phyloP scores from a whole-genome alignment of 2,329 filamentous ascomycete genomes.

The Aspergillus sp. region DNA sequence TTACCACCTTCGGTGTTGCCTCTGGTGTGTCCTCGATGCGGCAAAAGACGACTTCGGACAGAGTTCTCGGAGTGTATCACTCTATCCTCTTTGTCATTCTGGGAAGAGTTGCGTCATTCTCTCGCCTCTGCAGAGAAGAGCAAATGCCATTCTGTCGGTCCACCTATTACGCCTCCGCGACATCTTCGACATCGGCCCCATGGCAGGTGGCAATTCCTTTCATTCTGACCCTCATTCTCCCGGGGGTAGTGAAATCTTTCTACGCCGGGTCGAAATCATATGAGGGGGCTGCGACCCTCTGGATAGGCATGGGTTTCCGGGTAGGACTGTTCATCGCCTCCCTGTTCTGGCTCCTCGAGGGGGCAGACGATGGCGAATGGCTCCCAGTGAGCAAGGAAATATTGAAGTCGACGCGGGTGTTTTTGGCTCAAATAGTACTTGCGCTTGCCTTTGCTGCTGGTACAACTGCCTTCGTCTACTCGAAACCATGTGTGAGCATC shows the following conservation, averaged over 20 bases:
- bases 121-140: slow-evolving; percentile 91
- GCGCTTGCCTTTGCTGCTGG: slow-evolving; percentile 80
- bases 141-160: slow-evolving; percentile 97
- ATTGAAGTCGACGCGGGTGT: slow-evolving; percentile 72
- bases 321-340: slow-evolving; percentile 72
- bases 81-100: slow-evolving; percentile 78
- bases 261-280: slow-evolving; percentile 81
- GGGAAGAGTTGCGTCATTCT: slow-evolving; percentile 77
- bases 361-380: slow-evolving; percentile 81
- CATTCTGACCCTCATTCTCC: slow-evolving; percentile 67
- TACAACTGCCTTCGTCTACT: slow-evolving; percentile 79
- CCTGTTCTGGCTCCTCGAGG: slow-evolving; percentile 83
- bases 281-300: slow-evolving; percentile 77
- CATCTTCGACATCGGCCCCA: slow-evolving; percentile 84
- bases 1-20: slow-evolving; percentile 80
- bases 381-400: slow-evolving; percentile 59
- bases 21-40: slow-evolving; percentile 72
- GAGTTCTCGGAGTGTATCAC: slow-evolving; percentile 77
- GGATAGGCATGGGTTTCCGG: slow-evolving; percentile 79
- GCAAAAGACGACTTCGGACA: slow-evolving; percentile 63
- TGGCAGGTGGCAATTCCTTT: slow-evolving; percentile 87
- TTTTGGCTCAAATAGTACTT: slow-evolving; percentile 75
- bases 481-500: slow-evolving; percentile 79
- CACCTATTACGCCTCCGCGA: slow-evolving; percentile 90
- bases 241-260: slow-evolving; percentile 77